Base-by-base conservation (phyloP, 1,139 yeast species). In the Nakaseomyces delphensis region DNA sequence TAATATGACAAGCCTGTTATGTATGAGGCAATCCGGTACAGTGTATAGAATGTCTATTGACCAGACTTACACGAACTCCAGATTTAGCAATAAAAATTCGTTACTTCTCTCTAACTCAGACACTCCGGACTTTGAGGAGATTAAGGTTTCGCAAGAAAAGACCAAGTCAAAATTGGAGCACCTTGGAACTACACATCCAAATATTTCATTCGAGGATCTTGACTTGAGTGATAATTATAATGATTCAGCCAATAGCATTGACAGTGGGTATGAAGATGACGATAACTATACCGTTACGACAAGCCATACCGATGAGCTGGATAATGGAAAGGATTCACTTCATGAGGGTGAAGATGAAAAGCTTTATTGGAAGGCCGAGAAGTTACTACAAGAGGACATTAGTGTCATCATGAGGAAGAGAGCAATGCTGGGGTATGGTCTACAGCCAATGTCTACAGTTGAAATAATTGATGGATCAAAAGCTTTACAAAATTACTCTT, bases 21-120 rank as follows among this genome's bases (percentile, higher is more conserved):
- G 96, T 60, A 83, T 87, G 83, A 69, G 95, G 49, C 94, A 85
- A 56, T 82, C 94, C 1, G 96, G 96, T 2, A 81, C 85, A 39
- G 81, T 86, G 0, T 87, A 83, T 62, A 69, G 84, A 47, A 84
- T 84, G 91, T 75, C 81, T 0, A 83, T 80, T 0, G 67, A 70
- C 1, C 93, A 84, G 57, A 76, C 83, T 42, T 78, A 81, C 28
- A 78, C 78, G 38, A 70, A 79, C 5, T 61, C 82, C 15, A 70
- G 67, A 16, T 83, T 87, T 60, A 84, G 79, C 52, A 77, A 91
- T 0, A 73, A 69, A 51, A 86, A 86, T 56, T 86, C 83, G 42
- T 66, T 86, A 38, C 69, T 83, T 1, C 66, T 81, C 32, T 71
- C 79, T 2, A 89, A 91, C 6, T 76, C 83, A 1, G 77, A 23